Evolutionary conservation across 2,329 filamentous ascomycete species (phyloP).

Genomic region (Lachnellula hyalina): DNA sequence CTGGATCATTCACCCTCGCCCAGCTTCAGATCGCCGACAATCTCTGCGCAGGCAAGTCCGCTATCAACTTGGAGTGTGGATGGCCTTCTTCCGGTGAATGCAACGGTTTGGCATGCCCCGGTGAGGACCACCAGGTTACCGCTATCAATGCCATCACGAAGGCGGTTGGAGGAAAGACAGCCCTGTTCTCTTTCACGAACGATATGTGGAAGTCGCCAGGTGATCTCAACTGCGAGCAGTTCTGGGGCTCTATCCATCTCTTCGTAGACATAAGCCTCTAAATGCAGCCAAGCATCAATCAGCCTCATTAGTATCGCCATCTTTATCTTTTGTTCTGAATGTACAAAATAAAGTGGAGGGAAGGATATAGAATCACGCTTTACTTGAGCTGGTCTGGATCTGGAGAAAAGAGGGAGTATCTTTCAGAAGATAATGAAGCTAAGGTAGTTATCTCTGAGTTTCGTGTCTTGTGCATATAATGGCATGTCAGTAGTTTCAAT

Average conservation of each 20-base stretch:
- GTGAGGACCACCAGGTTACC: conserved; percentile 57
- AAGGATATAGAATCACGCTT: neutral
- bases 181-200: conserved; percentile 77
- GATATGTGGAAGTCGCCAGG: conserved; percentile 78
- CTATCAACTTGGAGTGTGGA: conserved; percentile 83
- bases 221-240: conserved; percentile 67
- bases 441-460: too few relatives aligned
- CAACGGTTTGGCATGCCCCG: conserved; percentile 70
- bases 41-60: conserved; percentile 66
- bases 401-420: neutral
- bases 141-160: conserved; percentile 69
- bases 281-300: neutral
- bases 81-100: conserved; percentile 69
- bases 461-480: too few relatives aligned
- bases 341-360: neutral
- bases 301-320: neutral
- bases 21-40: conserved; percentile 67
- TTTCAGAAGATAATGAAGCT: neutral
- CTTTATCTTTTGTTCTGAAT: neutral
- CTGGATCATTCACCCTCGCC: conserved; percentile 69
- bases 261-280: conserved; percentile 4
- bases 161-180: conserved; percentile 59
- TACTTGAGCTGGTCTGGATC: neutral
- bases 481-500: too few relatives aligned
- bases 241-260: conserved; percentile 55